Evolutionary conservation across 495 filamentous ascomycete species (phyloP).

Genomic region (Gamarada debralockiae): DNA sequence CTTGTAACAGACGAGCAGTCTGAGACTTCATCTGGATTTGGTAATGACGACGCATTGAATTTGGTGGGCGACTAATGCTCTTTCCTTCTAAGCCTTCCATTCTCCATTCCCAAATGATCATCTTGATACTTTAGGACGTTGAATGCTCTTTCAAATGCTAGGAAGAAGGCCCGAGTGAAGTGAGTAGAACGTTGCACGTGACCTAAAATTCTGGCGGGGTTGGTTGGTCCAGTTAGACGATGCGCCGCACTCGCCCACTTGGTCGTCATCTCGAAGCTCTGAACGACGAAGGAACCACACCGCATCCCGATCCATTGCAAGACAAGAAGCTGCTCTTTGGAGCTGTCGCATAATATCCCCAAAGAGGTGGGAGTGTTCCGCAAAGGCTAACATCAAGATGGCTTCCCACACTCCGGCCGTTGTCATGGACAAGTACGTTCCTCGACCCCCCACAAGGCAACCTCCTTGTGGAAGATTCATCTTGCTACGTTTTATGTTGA

Average conservation of each 20-base stretch:
- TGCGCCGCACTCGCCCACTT: slow-evolving; percentile 18
- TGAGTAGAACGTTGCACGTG: too few relatives aligned
- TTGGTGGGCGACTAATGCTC: too few relatives aligned
- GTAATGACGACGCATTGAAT: too few relatives aligned
- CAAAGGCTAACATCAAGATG: slow-evolving; percentile 49
- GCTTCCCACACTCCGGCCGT: slow-evolving; percentile 98
- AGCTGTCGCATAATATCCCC: slow-evolving; percentile 20
- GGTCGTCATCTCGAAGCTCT: slow-evolving; percentile 19
- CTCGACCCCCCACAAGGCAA: slow-evolving; percentile 9
- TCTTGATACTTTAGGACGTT: too few relatives aligned
- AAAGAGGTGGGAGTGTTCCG: slow-evolving; percentile 14
- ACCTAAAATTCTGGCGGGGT: too few relatives aligned
- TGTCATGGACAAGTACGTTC: slow-evolving; percentile 99
- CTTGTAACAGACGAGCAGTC: too few relatives aligned
- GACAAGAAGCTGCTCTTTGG: neutral
- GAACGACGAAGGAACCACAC: neutral
- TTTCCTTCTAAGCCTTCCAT: too few relatives aligned
- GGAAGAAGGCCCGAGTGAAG: too few relatives aligned
- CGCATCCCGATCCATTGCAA: neutral
- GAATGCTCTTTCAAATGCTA: too few relatives aligned
- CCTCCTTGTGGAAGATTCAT: slow-evolving; percentile 16
- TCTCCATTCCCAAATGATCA: too few relatives aligned
- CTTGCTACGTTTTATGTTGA: neutral
- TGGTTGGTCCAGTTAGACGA: slow-evolving; percentile 17
- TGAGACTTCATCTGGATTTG: too few relatives aligned